Base-by-base conservation (phyloP, 768 basidiomycete species). In the Podaxis carcinomalis region DNA sequence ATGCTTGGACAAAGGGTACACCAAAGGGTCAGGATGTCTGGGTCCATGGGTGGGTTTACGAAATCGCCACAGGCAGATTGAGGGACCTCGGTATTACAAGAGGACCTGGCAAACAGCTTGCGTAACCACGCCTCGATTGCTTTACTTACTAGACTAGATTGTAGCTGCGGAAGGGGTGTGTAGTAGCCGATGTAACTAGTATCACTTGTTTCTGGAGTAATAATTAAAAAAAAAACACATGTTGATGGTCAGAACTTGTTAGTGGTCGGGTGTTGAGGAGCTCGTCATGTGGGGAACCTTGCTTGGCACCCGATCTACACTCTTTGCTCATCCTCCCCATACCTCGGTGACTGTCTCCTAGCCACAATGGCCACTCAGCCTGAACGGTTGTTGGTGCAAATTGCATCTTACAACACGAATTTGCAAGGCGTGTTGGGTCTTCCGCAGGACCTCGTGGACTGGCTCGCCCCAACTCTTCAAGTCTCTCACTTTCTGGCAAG, bases 401-500 rank as follows among this genome's bases (percentile, higher is more conserved):
- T 93, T 57, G 90, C 90, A 10, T 87, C 92, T 2, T 97, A 95
- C 77, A 97, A 97, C 70, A 93, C 93, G 5, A 94, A 94, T 68
- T 78, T 95, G 5, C 93, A 95, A 72, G 90, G 88, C 5, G 80
- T 84, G 16, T 73, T 77, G 27, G 89, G 88, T 10, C 71, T 92
- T 28, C 89, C 90, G 0, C 90, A 94, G 70, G 89, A 95, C 68
- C 81, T 98, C 50, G 91, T 95, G 2, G 89, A 92, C 75, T 98
- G 95, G 95, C 83, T 98, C 25, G 79, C 85, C 2, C 93, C 95
- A 28, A 90, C 91, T 0, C 74, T 94, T 7, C 85, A 87, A 59
- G 89, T 91, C 6, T 89, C 90, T 39, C 78, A 78, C 56, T 87
- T 92, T 74, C 84, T 92, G 35, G 79, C 87, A 36, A 81, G 79